phyloP scores from a whole-genome alignment of 441 rosid species.

The Mallotus japonicus region DNA sequence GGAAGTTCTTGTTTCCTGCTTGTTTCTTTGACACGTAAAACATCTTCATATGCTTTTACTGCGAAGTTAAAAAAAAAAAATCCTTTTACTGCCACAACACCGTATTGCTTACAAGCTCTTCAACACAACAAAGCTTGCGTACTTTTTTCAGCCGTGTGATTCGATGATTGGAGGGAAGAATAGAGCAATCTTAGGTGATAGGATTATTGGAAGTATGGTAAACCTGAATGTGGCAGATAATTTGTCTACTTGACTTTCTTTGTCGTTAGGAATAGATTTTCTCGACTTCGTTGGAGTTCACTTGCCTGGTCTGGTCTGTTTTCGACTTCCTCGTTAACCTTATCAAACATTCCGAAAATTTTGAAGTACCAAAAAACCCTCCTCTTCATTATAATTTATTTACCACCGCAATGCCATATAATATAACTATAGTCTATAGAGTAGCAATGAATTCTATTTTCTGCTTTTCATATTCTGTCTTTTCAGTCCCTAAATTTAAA shows the following conservation, averaged over 20 bases:
- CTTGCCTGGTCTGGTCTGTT: constrained; percentile 1
- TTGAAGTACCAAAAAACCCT: constrained; percentile 10
- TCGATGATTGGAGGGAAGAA: constrained; percentile 11
- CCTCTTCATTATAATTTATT: background rate
- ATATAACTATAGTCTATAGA: no score
- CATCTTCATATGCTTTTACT: constrained; percentile 13
- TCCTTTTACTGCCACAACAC: background rate
- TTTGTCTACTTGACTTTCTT: constrained; percentile 16
- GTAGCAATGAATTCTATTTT: no score
- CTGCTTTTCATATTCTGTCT: no score
- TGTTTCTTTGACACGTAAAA: constrained; percentile 37
- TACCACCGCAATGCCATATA: no score
- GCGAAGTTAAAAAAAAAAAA: no score
- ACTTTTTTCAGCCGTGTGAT: constrained; percentile 19
- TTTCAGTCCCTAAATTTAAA: no score
- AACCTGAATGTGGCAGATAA: constrained; percentile 23
- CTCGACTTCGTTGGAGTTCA: no score
- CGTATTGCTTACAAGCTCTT: background rate
- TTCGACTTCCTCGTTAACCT: constrained; percentile 5
- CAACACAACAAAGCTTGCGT: no score
- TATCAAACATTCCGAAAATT: background rate
- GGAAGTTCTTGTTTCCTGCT: constrained; percentile 25
- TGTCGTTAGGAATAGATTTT: constrained; percentile 5
- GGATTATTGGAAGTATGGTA: constrained; percentile 13
- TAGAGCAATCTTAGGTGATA: background rate